Base-by-base conservation (phyloP, 192 early-diverging fungal genomes). In the Coemansia furcata region DNA sequence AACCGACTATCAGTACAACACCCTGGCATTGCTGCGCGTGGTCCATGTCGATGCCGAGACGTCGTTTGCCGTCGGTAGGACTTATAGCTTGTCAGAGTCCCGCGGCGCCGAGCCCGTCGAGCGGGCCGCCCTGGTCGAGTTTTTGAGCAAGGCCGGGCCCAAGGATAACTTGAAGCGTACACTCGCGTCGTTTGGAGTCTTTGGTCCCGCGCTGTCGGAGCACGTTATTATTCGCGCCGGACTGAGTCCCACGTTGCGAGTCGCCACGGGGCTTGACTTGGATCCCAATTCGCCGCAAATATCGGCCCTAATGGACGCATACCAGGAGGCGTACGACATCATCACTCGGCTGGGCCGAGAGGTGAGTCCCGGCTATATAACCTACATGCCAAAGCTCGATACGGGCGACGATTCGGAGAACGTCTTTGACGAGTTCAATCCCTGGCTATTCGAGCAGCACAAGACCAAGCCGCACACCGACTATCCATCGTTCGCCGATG, bases 131-230 rank as follows among this genome's bases (percentile, higher is more conserved):
- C 77, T 94, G 35, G 60, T 84, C 7, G 69, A 82, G 15, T 84
- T 78, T 1, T 73, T 94, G 33, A 33, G 49, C 21, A 73, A 69
- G 57, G 86, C 90, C 6, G 83, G 81, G 35, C 86, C 90, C 5
- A 88, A 89, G 66, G 89, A 89, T 55, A 78, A 69, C 7, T 60
- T 94, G 19, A 93, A 91, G 69, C 91, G 91, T 12, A 58, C 85
- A 21, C 71, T 93, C 50, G 88, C 88, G 57, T 77, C 57, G 42
- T 70, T 78, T 50, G 76, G 76, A 29, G 66, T 69, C 10, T 98
- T 97, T 66, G 97, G 97, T 0, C 94, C 95, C 12, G 86, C 93
- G 10, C 85, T 98, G 42, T 84, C 91, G 6, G 97, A 98, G 68
- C 93, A 95, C 71, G 87, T 88, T 9, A 84, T 97, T 32, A 32